Conservation (phyloP, 2,329 filamentous ascomycete genomes). For the Drechslera avenae region DNA sequence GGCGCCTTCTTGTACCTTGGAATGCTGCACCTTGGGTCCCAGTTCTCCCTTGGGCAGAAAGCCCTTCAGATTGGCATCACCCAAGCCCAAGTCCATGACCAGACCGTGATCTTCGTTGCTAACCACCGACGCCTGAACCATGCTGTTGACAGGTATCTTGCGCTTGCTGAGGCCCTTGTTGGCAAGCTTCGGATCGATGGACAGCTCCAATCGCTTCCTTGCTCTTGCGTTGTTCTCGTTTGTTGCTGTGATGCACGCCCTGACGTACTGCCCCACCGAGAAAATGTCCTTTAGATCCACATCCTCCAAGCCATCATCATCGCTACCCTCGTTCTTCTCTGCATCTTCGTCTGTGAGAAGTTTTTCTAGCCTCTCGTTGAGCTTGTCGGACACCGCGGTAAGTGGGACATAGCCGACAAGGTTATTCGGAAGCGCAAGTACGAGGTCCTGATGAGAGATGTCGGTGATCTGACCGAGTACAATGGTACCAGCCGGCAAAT, state of each 20-base stretch:
- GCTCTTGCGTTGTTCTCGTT: slow-evolving; percentile 69
- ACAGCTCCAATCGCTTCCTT: slow-evolving; percentile 85
- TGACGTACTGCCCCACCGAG: slow-evolving; percentile 82
- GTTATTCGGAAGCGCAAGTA: slow-evolving; percentile 88
- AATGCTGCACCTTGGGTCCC: slow-evolving; percentile 66
- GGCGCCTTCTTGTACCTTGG: slow-evolving; percentile 77
- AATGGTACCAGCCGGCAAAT: slow-evolving; percentile 81
- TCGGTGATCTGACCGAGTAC: slow-evolving; percentile 85
- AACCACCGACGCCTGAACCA: slow-evolving; percentile 82
- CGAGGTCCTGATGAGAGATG: slow-evolving; percentile 79
- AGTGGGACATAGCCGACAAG: slow-evolving; percentile 87
- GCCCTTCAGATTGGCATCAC: slow-evolving; percentile 70
- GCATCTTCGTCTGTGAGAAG: slow-evolving; percentile 66
- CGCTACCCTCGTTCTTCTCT: slow-evolving; percentile 61
- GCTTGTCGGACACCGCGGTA: slow-evolving; percentile 82
- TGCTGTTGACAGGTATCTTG: slow-evolving; percentile 75
- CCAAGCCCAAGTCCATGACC: slow-evolving; percentile 87
- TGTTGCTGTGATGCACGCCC: slow-evolving; percentile 81
- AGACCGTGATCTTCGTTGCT: slow-evolving; percentile 97
- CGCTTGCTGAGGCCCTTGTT: slow-evolving; percentile 76
- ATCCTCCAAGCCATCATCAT: slow-evolving; percentile 56
- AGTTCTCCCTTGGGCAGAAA: slow-evolving; percentile 88
- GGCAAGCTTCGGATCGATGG: slow-evolving; percentile 76
- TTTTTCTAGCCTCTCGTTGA: slow-evolving; percentile 76
- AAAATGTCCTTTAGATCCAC: slow-evolving; percentile 79